Conservation (phyloP, 441 rosid species). For the Aleurites moluccanus region DNA sequence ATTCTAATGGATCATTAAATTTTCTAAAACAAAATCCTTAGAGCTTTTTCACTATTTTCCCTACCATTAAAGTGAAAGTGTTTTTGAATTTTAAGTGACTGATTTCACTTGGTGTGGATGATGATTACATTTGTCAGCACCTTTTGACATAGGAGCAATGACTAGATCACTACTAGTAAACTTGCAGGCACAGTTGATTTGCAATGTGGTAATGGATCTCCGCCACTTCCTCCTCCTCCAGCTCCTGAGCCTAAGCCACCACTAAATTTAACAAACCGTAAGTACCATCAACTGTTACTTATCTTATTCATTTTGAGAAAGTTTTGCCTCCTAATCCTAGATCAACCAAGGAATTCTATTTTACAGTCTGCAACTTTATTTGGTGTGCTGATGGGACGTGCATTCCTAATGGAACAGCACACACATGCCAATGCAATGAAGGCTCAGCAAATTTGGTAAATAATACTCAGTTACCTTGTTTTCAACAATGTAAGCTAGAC, state of each 20-base stretch:
- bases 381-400: slow-evolving; percentile 58
- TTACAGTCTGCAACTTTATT: slow-evolving; percentile 38
- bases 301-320: neutral
- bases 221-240: slow-evolving; percentile 32
- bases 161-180: neutral
- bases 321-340: neutral
- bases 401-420: slow-evolving; percentile 27
- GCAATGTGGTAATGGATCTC: slow-evolving; percentile 38
- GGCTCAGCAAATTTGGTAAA: slow-evolving; percentile 36
- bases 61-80: too few species aligned
- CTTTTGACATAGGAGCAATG: neutral
- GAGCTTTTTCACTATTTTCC: too few species aligned
- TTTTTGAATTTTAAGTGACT: too few species aligned
- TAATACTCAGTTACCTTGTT: slow-evolving; percentile 26
- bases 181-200: slow-evolving; percentile 43
- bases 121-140: too few species aligned
- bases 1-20: too few species aligned
- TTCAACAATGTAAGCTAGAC: slow-evolving; percentile 33
- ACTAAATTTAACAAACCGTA: slow-evolving; percentile 20
- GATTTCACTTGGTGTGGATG: too few species aligned
- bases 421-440: slow-evolving; percentile 39
- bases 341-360: neutral
- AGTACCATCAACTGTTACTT: neutral
- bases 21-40: too few species aligned
- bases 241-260: neutral